Percentiles rank a stretch among this genome's conserved stretches.
Evolutionary conservation across 352 stramenopile genomes (phyloP).

Genomic region (Globisporangium splendens): DNA sequence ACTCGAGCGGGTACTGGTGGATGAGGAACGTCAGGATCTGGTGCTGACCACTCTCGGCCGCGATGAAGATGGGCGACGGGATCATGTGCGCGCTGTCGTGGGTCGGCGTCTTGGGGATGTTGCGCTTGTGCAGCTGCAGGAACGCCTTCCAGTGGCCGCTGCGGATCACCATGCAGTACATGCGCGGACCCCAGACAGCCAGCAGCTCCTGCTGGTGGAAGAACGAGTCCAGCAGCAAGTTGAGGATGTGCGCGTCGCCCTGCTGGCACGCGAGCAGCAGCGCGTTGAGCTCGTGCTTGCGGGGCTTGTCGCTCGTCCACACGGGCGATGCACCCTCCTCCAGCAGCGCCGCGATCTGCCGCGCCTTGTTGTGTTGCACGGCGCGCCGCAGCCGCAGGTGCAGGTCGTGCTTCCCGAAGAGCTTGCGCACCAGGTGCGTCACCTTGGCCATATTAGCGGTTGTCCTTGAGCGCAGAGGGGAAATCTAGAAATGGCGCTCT

Average conservation of each 20-base stretch:
- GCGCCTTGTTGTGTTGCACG: constrained; percentile 34
- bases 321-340: constrained; percentile 53
- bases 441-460: constrained; percentile 29
- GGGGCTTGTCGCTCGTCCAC: constrained; percentile 33
- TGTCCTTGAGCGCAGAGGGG: neutral
- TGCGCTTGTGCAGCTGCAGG: constrained; percentile 41
- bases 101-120: constrained; percentile 20
- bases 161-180: constrained; percentile 70
- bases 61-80: constrained; percentile 53
- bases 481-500: neutral
- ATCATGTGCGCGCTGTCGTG: constrained; percentile 27
- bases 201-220: constrained; percentile 44
- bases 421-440: constrained; percentile 36
- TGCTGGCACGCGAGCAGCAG: constrained; percentile 57
- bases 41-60: constrained; percentile 46
- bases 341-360: constrained; percentile 49
- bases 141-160: constrained; percentile 64
- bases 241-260: constrained; percentile 46
- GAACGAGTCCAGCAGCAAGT: constrained; percentile 59
- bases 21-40: constrained; percentile 54
- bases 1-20: constrained; percentile 21
- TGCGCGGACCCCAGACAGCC: constrained; percentile 43
- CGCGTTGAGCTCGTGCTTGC: constrained; percentile 40
- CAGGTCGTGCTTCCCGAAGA: constrained; percentile 39
- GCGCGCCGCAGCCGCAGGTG: constrained; percentile 60